A percentile compares a stretch with the other conserved stretches of the same genome.
Evolutionary conservation across 495 filamentous ascomycete species (phyloP).

Genomic region (Neurospora sublineolata): DNA sequence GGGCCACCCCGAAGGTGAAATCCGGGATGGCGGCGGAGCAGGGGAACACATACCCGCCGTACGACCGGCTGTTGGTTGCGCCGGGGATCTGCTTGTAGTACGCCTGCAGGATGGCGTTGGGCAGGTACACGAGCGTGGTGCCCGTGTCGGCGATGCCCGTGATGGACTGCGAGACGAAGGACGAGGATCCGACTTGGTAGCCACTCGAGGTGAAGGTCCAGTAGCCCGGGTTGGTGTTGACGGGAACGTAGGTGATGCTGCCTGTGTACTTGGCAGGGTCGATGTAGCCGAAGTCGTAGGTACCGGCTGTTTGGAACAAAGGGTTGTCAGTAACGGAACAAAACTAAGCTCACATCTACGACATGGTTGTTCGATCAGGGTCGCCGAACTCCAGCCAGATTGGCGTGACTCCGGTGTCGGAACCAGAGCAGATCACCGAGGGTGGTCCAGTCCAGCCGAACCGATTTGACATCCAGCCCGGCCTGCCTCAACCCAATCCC

Average conservation of each 20-base stretch:
- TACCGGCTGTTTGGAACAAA: slow-evolving; percentile 35
- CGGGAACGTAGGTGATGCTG: slow-evolving; percentile 47
- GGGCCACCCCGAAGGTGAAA: slow-evolving; percentile 50
- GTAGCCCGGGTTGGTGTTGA: slow-evolving; percentile 53
- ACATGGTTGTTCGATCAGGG: neutral
- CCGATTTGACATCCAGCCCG: neutral
- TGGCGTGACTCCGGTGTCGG: neutral
- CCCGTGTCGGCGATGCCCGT: slow-evolving; percentile 59
- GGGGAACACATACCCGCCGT: slow-evolving; percentile 61
- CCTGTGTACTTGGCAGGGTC: slow-evolving; percentile 54
- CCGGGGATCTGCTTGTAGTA: slow-evolving; percentile 55
- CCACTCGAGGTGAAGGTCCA: slow-evolving; percentile 59
- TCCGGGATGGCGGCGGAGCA: slow-evolving; percentile 54
- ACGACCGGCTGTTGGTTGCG: slow-evolving; percentile 33
- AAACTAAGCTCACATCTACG: neutral
- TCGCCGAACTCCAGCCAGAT: neutral
- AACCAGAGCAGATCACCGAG: neutral
- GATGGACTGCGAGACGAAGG: slow-evolving; percentile 25
- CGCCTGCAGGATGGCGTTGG: slow-evolving; percentile 40
- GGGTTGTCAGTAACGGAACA: neutral
- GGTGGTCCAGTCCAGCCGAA: neutral
- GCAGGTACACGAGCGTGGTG: slow-evolving; percentile 60
- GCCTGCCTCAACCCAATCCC: neutral
- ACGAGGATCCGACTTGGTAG: slow-evolving; percentile 46
- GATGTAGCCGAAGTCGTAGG: slow-evolving; percentile 69